Base-by-base conservation (phyloP, 768 basidiomycete species). In the Tricholoma furcatifolium region DNA sequence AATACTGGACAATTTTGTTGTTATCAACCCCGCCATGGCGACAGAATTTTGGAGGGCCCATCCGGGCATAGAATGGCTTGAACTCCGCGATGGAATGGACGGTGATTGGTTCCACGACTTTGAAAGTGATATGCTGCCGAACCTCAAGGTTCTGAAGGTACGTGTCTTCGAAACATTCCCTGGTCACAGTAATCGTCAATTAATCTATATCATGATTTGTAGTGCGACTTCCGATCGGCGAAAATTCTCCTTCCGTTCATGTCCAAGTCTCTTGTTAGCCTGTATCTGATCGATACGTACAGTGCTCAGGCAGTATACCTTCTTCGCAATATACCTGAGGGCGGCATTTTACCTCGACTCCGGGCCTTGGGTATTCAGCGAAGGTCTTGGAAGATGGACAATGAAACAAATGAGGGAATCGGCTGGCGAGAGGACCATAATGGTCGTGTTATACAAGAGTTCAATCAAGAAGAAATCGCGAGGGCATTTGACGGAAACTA, bases 1-100 rank as follows among this genome's bases (percentile, higher is more conserved):
- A 18, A 51, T 51, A 14, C 48, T 50, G 27, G 48, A 50, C 23
- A 6, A 24, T 41, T 40, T 50, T 38, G 35, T 40, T 6, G 41
- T 51, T 32, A 20, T 27, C 6, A 20, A 30, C 1, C 24, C 40
- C 31, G 32, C 40, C 30, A 27, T 43, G 41, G 31, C 44, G 30
- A 31, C n/a, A 6, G 15, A 49, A 30, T 49, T 54, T 27, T 54
- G 53, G 53, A 44, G 30, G 30, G 41, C 20, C 3, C 53, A 54
- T 35, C 41, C 30, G 15, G 23, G 32, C 17, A 14, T 54, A 27
- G 53, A 54, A 20, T 38, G 53, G 43, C 38, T 54, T 34, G 53
- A 54, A 34, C 41, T 49, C n/a, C 32, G 41, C 14, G 36, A n/a
- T 15, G 32, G n/a, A 17, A 30, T 50, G 8, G 35, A n/a, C 8